Base-by-base conservation (phyloP, 169 alveolate species). In the Neospora caninum region DNA sequence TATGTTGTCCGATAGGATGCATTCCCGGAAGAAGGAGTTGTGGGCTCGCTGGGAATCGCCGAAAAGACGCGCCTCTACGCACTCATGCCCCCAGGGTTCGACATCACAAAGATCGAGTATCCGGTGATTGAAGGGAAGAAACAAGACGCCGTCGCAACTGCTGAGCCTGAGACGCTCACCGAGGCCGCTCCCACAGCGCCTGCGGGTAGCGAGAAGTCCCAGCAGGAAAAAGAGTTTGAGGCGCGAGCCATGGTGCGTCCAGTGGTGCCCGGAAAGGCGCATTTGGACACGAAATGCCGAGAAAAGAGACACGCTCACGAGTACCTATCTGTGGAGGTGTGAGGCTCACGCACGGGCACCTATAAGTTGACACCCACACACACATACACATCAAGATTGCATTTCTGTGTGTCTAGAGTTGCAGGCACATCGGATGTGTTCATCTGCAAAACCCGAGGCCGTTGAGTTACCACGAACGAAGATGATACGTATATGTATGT, bases 51-150 rank as follows among this genome's bases (percentile, higher is more conserved):
- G 41, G 64, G 64, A 34, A 9, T 82, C 38, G 69, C n/a, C 38
- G 67, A 42, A 0, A 82, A 82, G 34, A 42, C 89, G 64, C 34
- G 43, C 54, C 25, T 82, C 41, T 41, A 82, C 41, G 53, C 67
- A 67, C 6, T 27, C 4, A 82, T 82, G 89, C 89, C 89, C 39
- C 67, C 89, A 0, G 64, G 64, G 38, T 82, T 82, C 41, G 69
- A 42, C 38, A 38, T 82, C 13, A 41, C 31, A 4, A 82, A 41
- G 20, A 82, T 82, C 34, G 34, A 82, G 64, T 42, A 29, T 20
- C 89, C 89, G 34, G 64, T 41, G 34, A 0, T 38, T 29, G 67
- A 82, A 1, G 89, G 41, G 18, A 49, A 22, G 69, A 82, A 42
- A 49, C 13, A 9, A 43, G 89, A 1, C 6, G 89, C 29, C 25